phyloP scores from a whole-genome alignment of 1,284 basidiomycete species.

The Tilletia setariae region DNA sequence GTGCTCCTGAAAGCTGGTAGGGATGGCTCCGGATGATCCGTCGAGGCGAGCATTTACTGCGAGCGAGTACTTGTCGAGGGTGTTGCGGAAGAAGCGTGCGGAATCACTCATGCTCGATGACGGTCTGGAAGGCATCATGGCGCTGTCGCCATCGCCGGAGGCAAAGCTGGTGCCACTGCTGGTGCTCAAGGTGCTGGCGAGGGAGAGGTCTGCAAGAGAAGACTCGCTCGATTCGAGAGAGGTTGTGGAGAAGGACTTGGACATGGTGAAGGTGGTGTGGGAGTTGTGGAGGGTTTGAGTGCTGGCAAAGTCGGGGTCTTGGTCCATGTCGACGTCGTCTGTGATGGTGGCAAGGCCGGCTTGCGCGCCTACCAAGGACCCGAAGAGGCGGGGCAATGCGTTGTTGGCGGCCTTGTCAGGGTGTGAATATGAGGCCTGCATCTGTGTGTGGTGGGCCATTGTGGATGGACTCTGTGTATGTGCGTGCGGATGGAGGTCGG shows the following conservation, averaged over 20 bases:
- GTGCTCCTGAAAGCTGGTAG: background rate
- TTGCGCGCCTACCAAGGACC: background rate
- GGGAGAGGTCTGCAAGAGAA: slow-evolving; percentile 12
- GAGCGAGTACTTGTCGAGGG: slow-evolving; percentile 2
- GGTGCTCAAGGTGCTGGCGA: slow-evolving; percentile 1
- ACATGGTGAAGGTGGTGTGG: background rate
- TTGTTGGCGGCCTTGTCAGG: too few species aligned
- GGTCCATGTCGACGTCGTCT: slow-evolving; percentile 10
- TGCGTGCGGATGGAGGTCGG: too few species aligned
- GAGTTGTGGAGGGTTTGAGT: background rate
- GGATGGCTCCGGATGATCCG: background rate
- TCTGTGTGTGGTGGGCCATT: too few species aligned
- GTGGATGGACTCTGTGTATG: too few species aligned
- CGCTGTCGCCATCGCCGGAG: slow-evolving; percentile 12
- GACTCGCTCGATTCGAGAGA: slow-evolving; percentile 12
- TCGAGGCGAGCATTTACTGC: background rate
- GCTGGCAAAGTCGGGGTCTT: background rate
- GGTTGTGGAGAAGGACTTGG: background rate
- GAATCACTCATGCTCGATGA: slow-evolving; percentile 8
- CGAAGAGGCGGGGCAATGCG: too few species aligned
- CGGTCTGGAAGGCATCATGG: background rate
- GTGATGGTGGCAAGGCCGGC: background rate
- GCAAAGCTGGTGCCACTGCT: slow-evolving; percentile 12
- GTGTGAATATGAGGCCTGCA: too few species aligned
- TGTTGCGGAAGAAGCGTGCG: slow-evolving; percentile 1